Evolutionary conservation across 2,329 filamentous ascomycete genomes (phyloP), one percentile per base, ranked within the genome.

Genomic region (Hyphodiscus sp.): DNA sequence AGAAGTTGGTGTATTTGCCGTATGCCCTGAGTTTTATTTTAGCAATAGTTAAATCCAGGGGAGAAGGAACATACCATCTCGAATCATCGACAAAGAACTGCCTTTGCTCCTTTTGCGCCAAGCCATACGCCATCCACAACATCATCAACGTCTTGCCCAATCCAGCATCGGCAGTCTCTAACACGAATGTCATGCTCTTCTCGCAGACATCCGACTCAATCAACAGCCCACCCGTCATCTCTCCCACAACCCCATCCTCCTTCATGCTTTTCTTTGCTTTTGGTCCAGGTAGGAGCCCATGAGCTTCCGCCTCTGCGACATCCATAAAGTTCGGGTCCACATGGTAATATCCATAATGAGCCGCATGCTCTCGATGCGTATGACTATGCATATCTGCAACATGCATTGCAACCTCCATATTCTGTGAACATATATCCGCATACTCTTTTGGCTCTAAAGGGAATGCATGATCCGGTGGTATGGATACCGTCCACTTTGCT

Each of bases 1-100:
- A 95, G 63, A 88, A 89, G 49, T 81, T 77, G 0, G 77, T 78
- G 65, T 89, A 95, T 49, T 78, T 76, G 10, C 90, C 90, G 63
- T 94, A 94, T 1, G 86, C 84, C 85, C 74, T 76, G 44, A 19
- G 47, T 30, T 20, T 10, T n/a, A n/a, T n/a, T 18, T 65, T n/a
- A 63, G 58, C 41, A 50, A 47, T 49, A 29, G 23, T 16, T 29
- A 13, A 4, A n/a, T 11, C 20, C 29, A 15, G 19, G 53, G 19
- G 2, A 11, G 13, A 13, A 4, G 26, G 18, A 50, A 58, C 68
- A 52, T 68, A 76, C 79, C 91, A 95, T 60, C 85, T 78, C 7
- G 86, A 82, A 69, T 95, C 90, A 63, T 95, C 89, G 58, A 95
- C 76, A 71, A 95, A 95, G 70, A 95, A 95, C 1, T 82, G 76